These are phyloP conservation scores for Fusarium pininemorale DNA, from an alignment of 2,329 filamentous ascomycete genomes.

Conservation along the genomic window DNA sequence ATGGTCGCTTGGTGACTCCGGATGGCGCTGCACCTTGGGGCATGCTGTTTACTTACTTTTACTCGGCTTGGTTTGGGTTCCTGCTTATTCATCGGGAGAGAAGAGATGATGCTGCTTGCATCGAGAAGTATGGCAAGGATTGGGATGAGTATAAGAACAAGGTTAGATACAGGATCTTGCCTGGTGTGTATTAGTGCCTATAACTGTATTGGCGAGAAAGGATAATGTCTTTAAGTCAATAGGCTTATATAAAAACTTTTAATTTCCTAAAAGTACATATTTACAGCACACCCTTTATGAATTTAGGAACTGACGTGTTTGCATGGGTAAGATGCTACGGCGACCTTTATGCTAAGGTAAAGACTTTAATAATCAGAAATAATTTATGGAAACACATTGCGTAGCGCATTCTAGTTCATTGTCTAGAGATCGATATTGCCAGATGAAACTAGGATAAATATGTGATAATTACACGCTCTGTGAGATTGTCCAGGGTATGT, in stretches of 20 bases:
- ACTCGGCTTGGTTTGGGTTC: conserved; percentile 86
- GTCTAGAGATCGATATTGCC: no score
- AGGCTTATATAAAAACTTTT: rapidly evolving
- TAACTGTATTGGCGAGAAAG: rapidly evolving
- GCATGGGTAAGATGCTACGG: rapidly evolving
- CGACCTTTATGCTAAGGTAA: no score
- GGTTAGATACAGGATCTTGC: conserved; percentile 82
- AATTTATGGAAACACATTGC: rapidly evolving
- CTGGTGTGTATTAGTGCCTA: conserved; percentile 61
- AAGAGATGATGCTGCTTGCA: conserved; percentile 87
- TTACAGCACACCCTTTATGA: no score
- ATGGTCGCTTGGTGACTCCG: conserved; percentile 70
- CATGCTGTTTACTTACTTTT: conserved; percentile 90
- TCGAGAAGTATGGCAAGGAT: conserved; percentile 85
- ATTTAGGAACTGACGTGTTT: no score
- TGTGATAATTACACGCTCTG: neutral
- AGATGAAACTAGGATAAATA: no score
- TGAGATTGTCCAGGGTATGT: neutral
- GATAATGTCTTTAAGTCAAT: rapidly evolving
- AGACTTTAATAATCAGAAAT: no score
- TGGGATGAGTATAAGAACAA: conserved; percentile 86
- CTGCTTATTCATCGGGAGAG: conserved; percentile 84
- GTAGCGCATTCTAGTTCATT: no score
- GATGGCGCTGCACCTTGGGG: conserved; percentile 82
- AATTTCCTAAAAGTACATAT: no score